These are phyloP conservation scores for Ambrosiella xylebori DNA, from an alignment of 2,329 filamentous ascomycete species.

Conservation along the genomic window DNA sequence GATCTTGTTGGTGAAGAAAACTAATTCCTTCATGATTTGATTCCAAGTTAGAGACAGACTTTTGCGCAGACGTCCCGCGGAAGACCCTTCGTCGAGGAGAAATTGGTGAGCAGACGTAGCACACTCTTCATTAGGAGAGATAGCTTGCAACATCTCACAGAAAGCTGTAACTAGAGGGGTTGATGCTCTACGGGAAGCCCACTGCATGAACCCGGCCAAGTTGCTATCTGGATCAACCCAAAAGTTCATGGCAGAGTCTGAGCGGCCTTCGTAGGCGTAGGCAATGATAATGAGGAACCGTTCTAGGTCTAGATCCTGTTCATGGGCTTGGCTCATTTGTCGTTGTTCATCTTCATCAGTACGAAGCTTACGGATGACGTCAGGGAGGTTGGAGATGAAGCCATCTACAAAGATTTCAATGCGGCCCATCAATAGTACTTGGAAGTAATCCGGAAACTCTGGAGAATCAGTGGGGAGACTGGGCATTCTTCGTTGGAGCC, in stretches of 20 bases:
- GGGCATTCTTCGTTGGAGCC: conserved; percentile 66
- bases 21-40: conserved; percentile 80
- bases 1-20: conserved; percentile 65
- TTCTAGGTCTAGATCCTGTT: conserved; percentile 62
- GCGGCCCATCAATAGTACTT: conserved; percentile 56
- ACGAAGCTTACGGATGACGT: conserved; percentile 71
- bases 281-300: conserved; percentile 84
- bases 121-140: conserved; percentile 67
- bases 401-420: conserved; percentile 78
- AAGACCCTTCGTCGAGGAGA: conserved; percentile 60
- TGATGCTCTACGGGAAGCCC: conserved; percentile 88
- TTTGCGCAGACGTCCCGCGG: conserved; percentile 61
- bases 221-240: conserved; percentile 90
- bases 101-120: conserved; percentile 79
- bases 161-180: conserved; percentile 94
- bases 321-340: conserved; percentile 44
- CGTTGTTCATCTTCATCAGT: conserved; percentile 81
- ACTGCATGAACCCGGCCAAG: conserved; percentile 83
- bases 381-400: conserved; percentile 89
- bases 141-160: conserved; percentile 84
- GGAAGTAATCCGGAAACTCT: conserved; percentile 55
- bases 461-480: conserved; percentile 49
- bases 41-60: conserved; percentile 78
- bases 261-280: conserved; percentile 72
- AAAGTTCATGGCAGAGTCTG: conserved; percentile 72